Base-by-base conservation (phyloP, 139 green algal genomes). In the Ettlia oleoabundans region DNA sequence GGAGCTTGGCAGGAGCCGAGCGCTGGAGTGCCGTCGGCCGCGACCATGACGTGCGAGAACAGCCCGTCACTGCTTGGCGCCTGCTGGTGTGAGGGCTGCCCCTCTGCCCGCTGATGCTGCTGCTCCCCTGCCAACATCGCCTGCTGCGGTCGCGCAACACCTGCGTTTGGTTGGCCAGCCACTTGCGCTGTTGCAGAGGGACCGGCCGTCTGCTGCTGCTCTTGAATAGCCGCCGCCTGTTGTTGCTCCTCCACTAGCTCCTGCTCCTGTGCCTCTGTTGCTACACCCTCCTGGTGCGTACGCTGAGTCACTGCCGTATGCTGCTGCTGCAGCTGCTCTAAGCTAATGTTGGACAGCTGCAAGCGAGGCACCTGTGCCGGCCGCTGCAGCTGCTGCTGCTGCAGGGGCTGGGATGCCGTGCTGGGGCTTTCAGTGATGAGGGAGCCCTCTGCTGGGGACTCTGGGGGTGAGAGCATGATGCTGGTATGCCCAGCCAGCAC, bases 281-380 rank as follows among this genome's bases (percentile, higher is more conserved):
- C 1, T 37, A 40, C 32, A 32, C 40, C 67, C 40, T 61, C 40
- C 62, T 30, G 64, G 19, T 38, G 40, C 68, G n/a, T 24, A 28
- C 41, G 28, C 41, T 40, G 41, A 40, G 21, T 47, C 53, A 35
- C 51, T 6, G 51, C 33, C 30, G 51, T 51, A 41, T 74, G 76
- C 42, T 51, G 58, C 42, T 51, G 58, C 43, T 51, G 32, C 41
- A 82, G 42, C 41, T 63, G 42, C 33, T 74, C 40, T 6, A 82
- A 42, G 42, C 65, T 74, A 33, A 77, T 68, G 41, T 13, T 52
- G 26, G 78, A 68, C 66, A 83, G 66, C 66, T 76, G 78, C 66
- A 83, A 68, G 35, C 66, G 65, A n/a, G 78, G 78, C 35, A 83
- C 78, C 4, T n/a, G 22, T 5, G 76, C 40, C 41, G 62, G 19